Evolutionary conservation across 352 stramenopile genomes (phyloP), one percentile per base, ranked within the genome.

Genomic region (Aphanomyces stellatus): DNA sequence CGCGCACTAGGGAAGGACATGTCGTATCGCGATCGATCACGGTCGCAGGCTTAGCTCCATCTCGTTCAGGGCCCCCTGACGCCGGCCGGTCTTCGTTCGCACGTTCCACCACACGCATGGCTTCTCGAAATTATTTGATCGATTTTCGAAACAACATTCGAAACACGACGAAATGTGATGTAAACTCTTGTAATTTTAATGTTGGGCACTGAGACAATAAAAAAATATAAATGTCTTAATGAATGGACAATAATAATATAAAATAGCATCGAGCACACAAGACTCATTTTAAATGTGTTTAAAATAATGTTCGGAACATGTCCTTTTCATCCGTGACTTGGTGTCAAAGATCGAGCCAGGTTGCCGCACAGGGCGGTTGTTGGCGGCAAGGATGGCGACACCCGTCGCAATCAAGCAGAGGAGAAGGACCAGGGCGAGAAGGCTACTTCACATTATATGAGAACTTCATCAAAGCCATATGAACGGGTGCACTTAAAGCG

Each of bases 1-100:
- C 80, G 8, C 79, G 77, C 43, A 91, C 69, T 33, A 91, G 72
- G 51, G 86, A 86, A 7, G 82, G 82, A 43, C 82, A 91, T 63
- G 87, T 77, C 60, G 78, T 80, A 73, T 88, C 82, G 40, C 82
- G 80, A 59, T 91, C 72, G 33, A 88, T 74, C 15, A 51, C 51
- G n/a, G 46, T 31, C 13, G 61, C 10, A 27, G 40, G 24, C 30
- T 17, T 55, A 10, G 37, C 19, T 15, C 17, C 35, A 53, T 30
- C 55, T 51, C 55, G 55, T 19, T 63, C 34, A 53, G 56, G 35
- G 22, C 30, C 35, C 7, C 35, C n/a, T 19, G 43, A 34, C 8
- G 15, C 43, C 19, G 22, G 34, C n/a, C 60, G 60, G 31, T 34
- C 60, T 10, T 49, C 60, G n/a, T 37, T 11, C 25, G 46, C 3